Evolutionary conservation across 495 filamentous ascomycete genomes (phyloP), one percentile per base, ranked within the genome.

Genomic region (Chlorociboria aeruginascens): DNA sequence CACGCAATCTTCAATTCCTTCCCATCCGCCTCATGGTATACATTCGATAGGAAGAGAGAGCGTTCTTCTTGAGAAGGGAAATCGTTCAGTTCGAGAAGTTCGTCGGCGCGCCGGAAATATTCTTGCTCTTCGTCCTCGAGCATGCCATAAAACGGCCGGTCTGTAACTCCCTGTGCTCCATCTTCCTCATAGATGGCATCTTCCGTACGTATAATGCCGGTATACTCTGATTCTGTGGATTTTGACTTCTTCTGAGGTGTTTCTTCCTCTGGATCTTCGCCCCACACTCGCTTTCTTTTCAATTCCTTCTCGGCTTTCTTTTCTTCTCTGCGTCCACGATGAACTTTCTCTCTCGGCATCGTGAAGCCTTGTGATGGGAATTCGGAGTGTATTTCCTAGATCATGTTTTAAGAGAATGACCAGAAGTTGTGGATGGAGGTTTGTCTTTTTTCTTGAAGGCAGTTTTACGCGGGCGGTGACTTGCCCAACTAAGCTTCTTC

Each of bases 1-100:
- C 82, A 86, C 14, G 89, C 92, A 57, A 98, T 77, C 69, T 97
- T 98, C 63, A 97, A 69, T 60, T 97, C 92, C 64, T 96, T 96
- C 39, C 86, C 88, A 39, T 77, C 70, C 13, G 89, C 88, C 62
- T 97, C 92, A 48, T 71, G 66, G 63, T 83, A 95, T 39, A 96
- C 83, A 63, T 83, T 95, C 12, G 79, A 74, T 12, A 98, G 67
- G 61, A 96, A 96, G 44, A 94, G 59, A 31, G 70, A 61, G 46
- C 84, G 77, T 56, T 95, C 88, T 57, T 95, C 86, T 49, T 72
- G 66, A 33, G 79, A 78, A 20, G 69, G 72, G 64, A 97, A 97
- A 58, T 85, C 77, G 65, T 96, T 89, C 48, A 82, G 62, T 63
- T 95, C 89, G 35, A 98, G 79, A 64, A 93, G 70, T 56, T 93